Conservation (phyloP, 2,329 filamentous ascomycete genomes). For the Pseudonectria foliicola region DNA sequence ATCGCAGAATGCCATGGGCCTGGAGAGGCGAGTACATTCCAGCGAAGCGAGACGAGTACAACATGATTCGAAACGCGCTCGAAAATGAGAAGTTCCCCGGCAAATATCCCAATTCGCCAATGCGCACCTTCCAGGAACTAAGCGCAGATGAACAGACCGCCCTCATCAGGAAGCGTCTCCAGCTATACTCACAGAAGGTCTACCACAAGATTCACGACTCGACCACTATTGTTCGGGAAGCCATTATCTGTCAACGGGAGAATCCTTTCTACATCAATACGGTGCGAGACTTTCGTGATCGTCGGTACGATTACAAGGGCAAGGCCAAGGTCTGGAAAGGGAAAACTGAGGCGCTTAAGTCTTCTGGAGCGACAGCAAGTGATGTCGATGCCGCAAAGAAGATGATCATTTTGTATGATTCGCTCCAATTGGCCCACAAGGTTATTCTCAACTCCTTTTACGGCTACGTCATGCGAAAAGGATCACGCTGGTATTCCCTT, state of each 20-base stretch:
- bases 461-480: constrained; percentile 98
- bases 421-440: constrained; percentile 92
- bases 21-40: constrained; percentile 98
- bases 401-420: constrained; percentile 96
- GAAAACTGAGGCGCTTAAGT: constrained; percentile 82
- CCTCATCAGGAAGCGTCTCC: constrained; percentile 78
- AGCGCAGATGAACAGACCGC: constrained; percentile 72
- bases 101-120: constrained; percentile 61
- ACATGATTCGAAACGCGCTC: constrained; percentile 90
- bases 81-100: constrained; percentile 91
- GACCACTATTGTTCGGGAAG: constrained; percentile 85
- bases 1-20: constrained; percentile 88
- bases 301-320: constrained; percentile 96
- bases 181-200: constrained; percentile 94
- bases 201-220: constrained; percentile 99
- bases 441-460: constrained; percentile 99
- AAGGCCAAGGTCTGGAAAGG: constrained; percentile 98
- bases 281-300: constrained; percentile 90
- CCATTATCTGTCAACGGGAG: constrained; percentile 96
- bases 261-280: constrained; percentile 99
- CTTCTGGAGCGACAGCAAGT: constrained; percentile 63
- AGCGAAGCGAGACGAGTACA: constrained; percentile 95
- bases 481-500: constrained; percentile 97
- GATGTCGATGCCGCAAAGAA: constrained; percentile 96
- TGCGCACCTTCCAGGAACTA: constrained; percentile 73